phyloP scores from a whole-genome alignment of 352 stramenopile genomes.

The Plasmopara halstedii region DNA sequence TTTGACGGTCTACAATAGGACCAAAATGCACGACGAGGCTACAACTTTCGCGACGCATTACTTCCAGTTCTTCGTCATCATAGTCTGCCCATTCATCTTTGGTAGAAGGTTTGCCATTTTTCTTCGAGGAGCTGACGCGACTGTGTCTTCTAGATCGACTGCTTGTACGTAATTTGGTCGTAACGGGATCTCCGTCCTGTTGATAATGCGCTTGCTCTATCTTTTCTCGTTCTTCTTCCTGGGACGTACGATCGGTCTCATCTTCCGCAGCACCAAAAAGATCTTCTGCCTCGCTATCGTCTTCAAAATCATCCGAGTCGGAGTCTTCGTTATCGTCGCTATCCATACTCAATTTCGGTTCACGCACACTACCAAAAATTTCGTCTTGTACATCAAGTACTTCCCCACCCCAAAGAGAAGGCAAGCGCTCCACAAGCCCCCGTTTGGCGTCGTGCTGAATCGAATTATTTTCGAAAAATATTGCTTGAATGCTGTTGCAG shows the following conservation, averaged over 20 bases:
- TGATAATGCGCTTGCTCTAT: constrained; percentile 4
- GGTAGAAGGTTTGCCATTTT: constrained; percentile 26
- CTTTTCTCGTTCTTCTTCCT: constrained; percentile 3
- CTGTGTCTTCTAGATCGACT: constrained; percentile 11
- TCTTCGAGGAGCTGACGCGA: background rate
- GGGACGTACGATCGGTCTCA: background rate
- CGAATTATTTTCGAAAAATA: constrained; percentile 78
- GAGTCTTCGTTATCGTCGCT: constrained; percentile 48
- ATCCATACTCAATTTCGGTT: constrained; percentile 28
- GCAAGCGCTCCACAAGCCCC: constrained; percentile 58
- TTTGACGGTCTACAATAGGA: constrained; percentile 59
- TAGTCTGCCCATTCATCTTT: constrained; percentile 57
- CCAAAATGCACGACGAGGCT: constrained; percentile 55
- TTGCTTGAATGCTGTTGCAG: constrained; percentile 56
- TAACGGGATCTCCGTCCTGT: constrained; percentile 1
- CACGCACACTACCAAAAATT: constrained; percentile 36
- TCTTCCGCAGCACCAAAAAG: constrained; percentile 20
- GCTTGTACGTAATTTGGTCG: constrained; percentile 11
- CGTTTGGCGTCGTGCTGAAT: constrained; percentile 78
- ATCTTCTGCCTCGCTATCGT: constrained; percentile 26
- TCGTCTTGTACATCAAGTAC: constrained; percentile 56
- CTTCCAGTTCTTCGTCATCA: constrained; percentile 58
- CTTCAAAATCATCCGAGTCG: constrained; percentile 35
- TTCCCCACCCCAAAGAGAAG: constrained; percentile 63
- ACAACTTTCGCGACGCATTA: constrained; percentile 51